Evolutionary conservation across 2,329 filamentous ascomycete species (phyloP).

Genomic region (Chaetomium sp.): DNA sequence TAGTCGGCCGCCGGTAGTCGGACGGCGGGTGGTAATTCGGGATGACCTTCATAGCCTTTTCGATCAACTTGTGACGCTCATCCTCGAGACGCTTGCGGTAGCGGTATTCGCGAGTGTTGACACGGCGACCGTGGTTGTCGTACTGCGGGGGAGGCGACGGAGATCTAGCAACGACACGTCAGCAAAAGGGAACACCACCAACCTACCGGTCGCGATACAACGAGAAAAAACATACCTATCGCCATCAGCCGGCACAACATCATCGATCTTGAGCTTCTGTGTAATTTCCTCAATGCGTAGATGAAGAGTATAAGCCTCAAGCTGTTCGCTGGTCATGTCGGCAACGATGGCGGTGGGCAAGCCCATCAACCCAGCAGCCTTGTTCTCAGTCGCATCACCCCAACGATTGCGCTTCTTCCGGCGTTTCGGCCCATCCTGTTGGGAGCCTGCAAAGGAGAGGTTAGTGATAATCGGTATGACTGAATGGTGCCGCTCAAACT

Average conservation of each 20-base stretch:
- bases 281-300: constrained; percentile 98
- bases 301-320: constrained; percentile 94
- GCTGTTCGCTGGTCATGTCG: constrained; percentile 97
- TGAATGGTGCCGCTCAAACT: constrained; percentile 27
- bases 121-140: constrained; percentile 98
- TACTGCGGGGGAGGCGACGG: constrained; percentile 95
- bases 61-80: constrained; percentile 96
- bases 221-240: constrained; percentile 63
- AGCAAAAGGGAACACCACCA: constrained; percentile 16
- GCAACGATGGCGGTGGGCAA: constrained; percentile 92
- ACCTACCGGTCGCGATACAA: not conserved
- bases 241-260: constrained; percentile 94
- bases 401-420: constrained; percentile 99
- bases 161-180: constrained; percentile 52
- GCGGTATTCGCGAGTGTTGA: constrained; percentile 97
- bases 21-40: constrained; percentile 98
- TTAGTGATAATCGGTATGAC: constrained; percentile 10
- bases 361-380: constrained; percentile 96
- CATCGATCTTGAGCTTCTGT: constrained; percentile 97
- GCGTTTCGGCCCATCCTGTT: constrained; percentile 70
- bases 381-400: constrained; percentile 97
- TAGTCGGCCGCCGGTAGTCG: constrained; percentile 97
- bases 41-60: constrained; percentile 99
- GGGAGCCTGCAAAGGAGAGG: constrained; percentile 36
- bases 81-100: constrained; percentile 98